These are phyloP conservation scores for Termitomyces sp. DNA, from an alignment of 768 basidiomycete genomes.

Conservation along the genomic window DNA sequence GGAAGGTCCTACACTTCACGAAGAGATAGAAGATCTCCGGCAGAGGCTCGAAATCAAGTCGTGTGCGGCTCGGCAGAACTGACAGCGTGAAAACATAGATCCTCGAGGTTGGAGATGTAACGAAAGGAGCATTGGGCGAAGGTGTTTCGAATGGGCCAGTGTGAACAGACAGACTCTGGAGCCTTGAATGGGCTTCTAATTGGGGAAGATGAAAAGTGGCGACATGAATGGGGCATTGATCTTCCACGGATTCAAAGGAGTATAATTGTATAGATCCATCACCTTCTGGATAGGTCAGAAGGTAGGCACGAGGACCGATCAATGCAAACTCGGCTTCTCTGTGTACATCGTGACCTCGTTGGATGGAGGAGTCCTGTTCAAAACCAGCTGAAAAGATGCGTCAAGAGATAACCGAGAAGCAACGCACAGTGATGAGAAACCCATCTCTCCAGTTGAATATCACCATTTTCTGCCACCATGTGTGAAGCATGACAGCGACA, in stretches of 20 bases:
- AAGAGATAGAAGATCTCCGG: too few species aligned
- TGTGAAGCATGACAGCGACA: constrained; percentile 38
- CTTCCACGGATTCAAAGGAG: constrained; percentile 22
- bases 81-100: constrained; percentile 7
- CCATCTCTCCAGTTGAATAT: constrained; percentile 17
- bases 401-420: too few species aligned
- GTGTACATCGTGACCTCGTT: constrained; percentile 14
- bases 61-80: not conserved
- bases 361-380: too few species aligned
- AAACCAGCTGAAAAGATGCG: too few species aligned
- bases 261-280: constrained; percentile 38
- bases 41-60: too few species aligned
- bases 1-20: too few species aligned
- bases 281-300: not conserved
- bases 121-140: constrained; percentile 16
- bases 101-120: constrained; percentile 10
- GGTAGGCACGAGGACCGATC: constrained; percentile 34
- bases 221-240: not conserved
- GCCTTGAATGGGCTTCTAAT: constrained; percentile 6
- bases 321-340: constrained; percentile 38
- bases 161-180: constrained; percentile 1
- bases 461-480: constrained; percentile 21
- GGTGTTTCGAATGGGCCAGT: constrained; percentile 5
- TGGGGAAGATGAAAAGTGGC: constrained; percentile 12
- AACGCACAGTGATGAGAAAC: constrained; percentile 7